phyloP scores from a whole-genome alignment of 1,284 basidiomycete genomes.

The Macrocystidia cucumis region DNA sequence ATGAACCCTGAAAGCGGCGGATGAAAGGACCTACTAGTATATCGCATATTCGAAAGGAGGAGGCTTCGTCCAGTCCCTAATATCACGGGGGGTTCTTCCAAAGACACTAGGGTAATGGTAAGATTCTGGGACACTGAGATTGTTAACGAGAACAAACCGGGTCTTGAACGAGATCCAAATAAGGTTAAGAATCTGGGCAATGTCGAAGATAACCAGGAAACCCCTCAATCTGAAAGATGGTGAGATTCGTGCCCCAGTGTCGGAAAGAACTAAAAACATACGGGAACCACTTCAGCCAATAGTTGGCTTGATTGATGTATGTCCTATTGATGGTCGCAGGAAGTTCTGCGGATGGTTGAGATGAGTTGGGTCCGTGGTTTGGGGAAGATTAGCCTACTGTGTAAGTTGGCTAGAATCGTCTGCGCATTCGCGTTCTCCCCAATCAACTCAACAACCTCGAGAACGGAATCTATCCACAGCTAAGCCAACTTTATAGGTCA shows the following conservation, averaged over 20 bases:
- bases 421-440: slow-evolving; percentile 59
- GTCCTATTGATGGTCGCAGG: slow-evolving; percentile 70
- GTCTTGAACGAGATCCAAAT: slow-evolving; percentile 80
- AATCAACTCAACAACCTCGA: slow-evolving; percentile 55
- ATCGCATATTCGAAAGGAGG: slow-evolving; percentile 86
- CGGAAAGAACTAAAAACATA: slow-evolving; percentile 26
- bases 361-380: background rate
- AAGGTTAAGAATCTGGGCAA: slow-evolving; percentile 90
- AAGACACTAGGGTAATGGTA: slow-evolving; percentile 48
- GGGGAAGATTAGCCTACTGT: slow-evolving; percentile 34
- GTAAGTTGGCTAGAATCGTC: slow-evolving; percentile 56
- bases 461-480: slow-evolving; percentile 42
- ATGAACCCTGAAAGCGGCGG: background rate
- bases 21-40: slow-evolving; percentile 59
- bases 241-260: background rate
- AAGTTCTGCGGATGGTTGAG: slow-evolving; percentile 33
- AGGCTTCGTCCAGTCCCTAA: slow-evolving; percentile 91
- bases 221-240: slow-evolving; percentile 61
- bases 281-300: slow-evolving; percentile 93
- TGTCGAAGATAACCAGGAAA: slow-evolving; percentile 86
- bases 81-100: slow-evolving; percentile 89
- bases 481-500: slow-evolving; percentile 1
- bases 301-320: slow-evolving; percentile 75
- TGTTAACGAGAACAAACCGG: slow-evolving; percentile 18
- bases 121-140: background rate